Percentiles rank a stretch among this genome's conserved stretches.
Conservation (phyloP, 805 yeast species). For the Gaillardinia entomophila region DNA sequence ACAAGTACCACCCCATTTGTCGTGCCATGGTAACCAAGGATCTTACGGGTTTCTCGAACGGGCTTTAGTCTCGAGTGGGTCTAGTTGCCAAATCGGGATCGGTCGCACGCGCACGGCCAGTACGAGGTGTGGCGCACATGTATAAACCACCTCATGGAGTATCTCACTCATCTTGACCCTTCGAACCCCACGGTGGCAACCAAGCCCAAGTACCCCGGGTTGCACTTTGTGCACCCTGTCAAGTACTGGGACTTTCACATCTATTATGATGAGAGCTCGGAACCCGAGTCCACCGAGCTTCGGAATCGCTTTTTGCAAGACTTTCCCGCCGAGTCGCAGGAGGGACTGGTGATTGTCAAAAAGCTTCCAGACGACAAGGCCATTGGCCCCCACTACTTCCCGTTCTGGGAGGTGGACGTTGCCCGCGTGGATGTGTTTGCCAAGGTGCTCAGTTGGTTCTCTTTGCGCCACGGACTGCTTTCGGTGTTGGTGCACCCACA, state of each 20-base stretch:
- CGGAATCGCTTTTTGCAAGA: constrained; percentile 15
- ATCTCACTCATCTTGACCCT: constrained; percentile 15
- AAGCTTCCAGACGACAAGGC: constrained; percentile 17
- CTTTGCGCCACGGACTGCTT: constrained; percentile 21
- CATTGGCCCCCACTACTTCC: constrained; percentile 28
- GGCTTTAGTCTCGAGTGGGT: too few species aligned
- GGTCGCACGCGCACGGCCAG: too few species aligned
- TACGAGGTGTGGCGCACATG: too few species aligned
- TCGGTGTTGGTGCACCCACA: constrained; percentile 30
- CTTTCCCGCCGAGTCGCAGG: constrained; percentile 15
- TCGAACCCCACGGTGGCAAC: constrained; percentile 14
- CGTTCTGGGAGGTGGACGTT: constrained; percentile 32
- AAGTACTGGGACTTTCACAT: constrained; percentile 29
- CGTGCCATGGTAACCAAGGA: neutral
- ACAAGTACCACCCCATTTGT: constrained; percentile 29
- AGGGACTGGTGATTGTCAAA: constrained; percentile 25
- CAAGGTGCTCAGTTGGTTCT: constrained; percentile 24
- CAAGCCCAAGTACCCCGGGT: constrained; percentile 9
- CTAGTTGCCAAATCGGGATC: too few species aligned
- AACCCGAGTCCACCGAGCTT: constrained; percentile 15
- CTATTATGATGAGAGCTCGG: constrained; percentile 19
- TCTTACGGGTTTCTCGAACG: too few species aligned
- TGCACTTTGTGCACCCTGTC: constrained; percentile 17
- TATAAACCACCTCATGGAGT: constrained; percentile 15
- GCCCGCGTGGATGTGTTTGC: constrained; percentile 22